These are phyloP conservation scores for Flaveria floridana DNA, from an alignment of 140 eudicot species.

Conservation along the genomic window DNA sequence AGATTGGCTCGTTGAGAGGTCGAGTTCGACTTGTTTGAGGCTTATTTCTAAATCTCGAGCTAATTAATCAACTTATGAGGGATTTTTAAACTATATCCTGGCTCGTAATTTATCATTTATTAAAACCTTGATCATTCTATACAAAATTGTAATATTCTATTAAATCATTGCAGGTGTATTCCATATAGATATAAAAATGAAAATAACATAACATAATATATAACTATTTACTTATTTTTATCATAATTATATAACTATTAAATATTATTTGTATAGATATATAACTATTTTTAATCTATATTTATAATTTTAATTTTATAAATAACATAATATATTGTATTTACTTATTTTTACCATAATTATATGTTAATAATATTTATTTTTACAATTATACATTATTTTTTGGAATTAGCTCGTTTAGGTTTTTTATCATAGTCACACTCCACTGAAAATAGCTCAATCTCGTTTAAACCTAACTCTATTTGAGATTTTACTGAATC, in stretches of 20 bases:
- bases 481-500: background rate
- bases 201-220: too few species aligned
- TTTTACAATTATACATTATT: background rate
- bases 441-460: too few species aligned
- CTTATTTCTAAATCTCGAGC: too few species aligned
- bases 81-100: background rate
- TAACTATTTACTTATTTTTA: too few species aligned
- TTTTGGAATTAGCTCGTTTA: background rate
- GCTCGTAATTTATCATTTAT: background rate
- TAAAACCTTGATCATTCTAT: background rate
- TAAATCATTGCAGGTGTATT: conserved; percentile 57
- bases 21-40: background rate
- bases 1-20: background rate
- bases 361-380: background rate
- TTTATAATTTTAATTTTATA: background rate
- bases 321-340: too few species aligned
- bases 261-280: too few species aligned
- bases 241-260: too few species aligned
- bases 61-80: background rate
- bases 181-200: conserved; percentile 63
- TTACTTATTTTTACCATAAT: too few species aligned
- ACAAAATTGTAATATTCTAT: background rate
- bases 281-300: background rate
- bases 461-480: background rate
- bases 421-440: too few species aligned